Conservation (phyloP, 2,329 filamentous ascomycete species). For the Colletotrichum higginsianum region DNA sequence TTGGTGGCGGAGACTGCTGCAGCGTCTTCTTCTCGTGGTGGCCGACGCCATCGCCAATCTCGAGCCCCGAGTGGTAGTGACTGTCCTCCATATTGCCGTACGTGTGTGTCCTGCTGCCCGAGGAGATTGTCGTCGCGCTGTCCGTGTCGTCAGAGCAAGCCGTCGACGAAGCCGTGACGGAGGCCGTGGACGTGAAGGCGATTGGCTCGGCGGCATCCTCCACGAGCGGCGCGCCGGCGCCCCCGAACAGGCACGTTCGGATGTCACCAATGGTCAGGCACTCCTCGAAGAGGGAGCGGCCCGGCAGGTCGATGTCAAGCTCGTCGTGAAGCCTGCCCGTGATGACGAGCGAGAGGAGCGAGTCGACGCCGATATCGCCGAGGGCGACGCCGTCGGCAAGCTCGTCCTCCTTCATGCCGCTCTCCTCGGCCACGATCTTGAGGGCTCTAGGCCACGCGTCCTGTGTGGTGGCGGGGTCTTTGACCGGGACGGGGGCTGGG, state of each 20-base stretch:
- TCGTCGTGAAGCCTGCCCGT: slow-evolving; percentile 71
- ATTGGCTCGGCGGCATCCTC: background rate
- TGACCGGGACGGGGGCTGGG: too few species aligned
- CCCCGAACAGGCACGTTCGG: slow-evolving; percentile 52
- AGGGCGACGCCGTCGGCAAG: slow-evolving; percentile 70
- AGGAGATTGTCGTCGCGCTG: slow-evolving; percentile 45
- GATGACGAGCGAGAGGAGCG: slow-evolving; percentile 71
- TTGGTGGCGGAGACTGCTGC: slow-evolving; percentile 52
- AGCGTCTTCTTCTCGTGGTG: too few species aligned
- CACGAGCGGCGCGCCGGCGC: too few species aligned
- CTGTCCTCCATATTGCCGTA: slow-evolving; percentile 59
- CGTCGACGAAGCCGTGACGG: slow-evolving; percentile 48
- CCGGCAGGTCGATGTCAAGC: slow-evolving; percentile 67
- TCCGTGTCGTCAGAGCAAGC: slow-evolving; percentile 48
- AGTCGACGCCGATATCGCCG: slow-evolving; percentile 71
- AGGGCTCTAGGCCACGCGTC: slow-evolving; percentile 62
- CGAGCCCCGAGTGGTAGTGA: slow-evolving; percentile 55
- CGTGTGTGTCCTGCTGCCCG: slow-evolving; percentile 53
- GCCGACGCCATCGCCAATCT: slow-evolving; percentile 63
- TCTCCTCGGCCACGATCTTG: slow-evolving; percentile 69
- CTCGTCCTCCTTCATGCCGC: slow-evolving; percentile 67
- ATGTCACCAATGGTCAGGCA: slow-evolving; percentile 68
- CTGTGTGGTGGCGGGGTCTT: slow-evolving; percentile 51
- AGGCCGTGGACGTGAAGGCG: background rate
- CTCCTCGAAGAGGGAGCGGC: slow-evolving; percentile 65